These are phyloP conservation scores for Waltiozyma sp. DNA, from an alignment of 1,139 yeast species.

Conservation along the genomic window DNA sequence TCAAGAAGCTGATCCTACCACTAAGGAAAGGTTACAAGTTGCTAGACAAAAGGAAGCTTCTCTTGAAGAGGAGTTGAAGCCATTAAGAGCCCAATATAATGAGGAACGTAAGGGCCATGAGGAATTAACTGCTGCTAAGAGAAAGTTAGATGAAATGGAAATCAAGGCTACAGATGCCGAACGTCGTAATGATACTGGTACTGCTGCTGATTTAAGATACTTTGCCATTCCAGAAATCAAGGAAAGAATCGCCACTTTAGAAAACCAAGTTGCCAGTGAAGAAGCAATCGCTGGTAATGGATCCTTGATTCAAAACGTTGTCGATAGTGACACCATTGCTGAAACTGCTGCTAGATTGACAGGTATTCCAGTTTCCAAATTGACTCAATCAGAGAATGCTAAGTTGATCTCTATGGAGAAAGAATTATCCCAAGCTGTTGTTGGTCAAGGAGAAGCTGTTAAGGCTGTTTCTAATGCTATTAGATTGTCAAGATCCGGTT, in stretches of 20 bases:
- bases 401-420: slow-evolving; percentile 92
- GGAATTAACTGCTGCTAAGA: slow-evolving; percentile 77
- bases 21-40: slow-evolving; percentile 72
- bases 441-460: slow-evolving; percentile 94
- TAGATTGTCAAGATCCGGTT: slow-evolving; percentile 88
- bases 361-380: slow-evolving; percentile 96
- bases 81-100: slow-evolving; percentile 74
- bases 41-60: slow-evolving; percentile 77
- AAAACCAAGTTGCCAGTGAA: slow-evolving; percentile 65
- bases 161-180: slow-evolving; percentile 93
- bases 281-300: slow-evolving; percentile 53
- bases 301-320: slow-evolving; percentile 74
- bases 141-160: slow-evolving; percentile 85
- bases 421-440: slow-evolving; percentile 71
- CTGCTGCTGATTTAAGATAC: slow-evolving; percentile 92
- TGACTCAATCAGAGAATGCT: slow-evolving; percentile 89
- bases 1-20: slow-evolving; percentile 75
- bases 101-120: slow-evolving; percentile 91
- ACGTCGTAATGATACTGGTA: slow-evolving; percentile 87
- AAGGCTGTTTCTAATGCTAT: slow-evolving; percentile 94
- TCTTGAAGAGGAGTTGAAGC: slow-evolving; percentile 74
- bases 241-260: slow-evolving; percentile 65
- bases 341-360: slow-evolving; percentile 96
- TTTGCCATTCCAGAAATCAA: slow-evolving; percentile 93
- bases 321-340: slow-evolving; percentile 85